Evolutionary conservation across 805 yeast genomes (phyloP), one percentile per base, ranked within the genome.

Genomic region (Suhomyces pyralidae): DNA sequence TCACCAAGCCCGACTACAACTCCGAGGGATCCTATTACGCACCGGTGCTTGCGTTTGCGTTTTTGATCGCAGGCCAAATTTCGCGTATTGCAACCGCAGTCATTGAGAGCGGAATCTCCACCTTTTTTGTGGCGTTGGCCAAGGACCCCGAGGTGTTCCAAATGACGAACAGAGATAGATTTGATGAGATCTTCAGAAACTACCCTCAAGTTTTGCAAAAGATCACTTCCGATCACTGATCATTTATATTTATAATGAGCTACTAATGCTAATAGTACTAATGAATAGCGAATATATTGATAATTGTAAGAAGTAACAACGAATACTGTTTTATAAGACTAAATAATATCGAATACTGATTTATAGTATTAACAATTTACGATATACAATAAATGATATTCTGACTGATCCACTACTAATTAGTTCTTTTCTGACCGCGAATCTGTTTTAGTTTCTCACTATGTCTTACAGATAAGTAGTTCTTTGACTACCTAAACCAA

Each of bases 131-230:
- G 45, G 91, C 94, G 0, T 75, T 89, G 61, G 90, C 92, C 12
- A 82, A 84, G 61, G 92, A 90, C 60, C 97, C 97, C 0, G 96
- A 89, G 60, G 83, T 88, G 7, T 86, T 88, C 75, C 84, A 82
- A 63, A 77, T 79, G 71, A 80, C 88, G 45, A 85, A 90, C 64
- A 90, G 96, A 58, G 71, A 72, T 52, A 66, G 82, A 55, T 87
- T 85, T 62, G 84, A 85, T 55, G 83, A 79, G 59, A 77, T 86
- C 24, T 82, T 86, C 60, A 70, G 79, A 56, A 78, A 83, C 45
- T 87, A 87, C 64, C 92, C 92, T 3, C 80, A 83, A 54, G 91
- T 86, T 4, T 75, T 84, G 58, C 77, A 83, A 51, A 84, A 84
- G 60, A 63, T 74, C 45, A 70, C 74, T 20, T 61, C 74, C 26